A percentile compares a stretch with the other conserved stretches of the same genome.
These are phyloP conservation scores for Nevesoporus exiguus DNA, from an alignment of 768 basidiomycete species.

Conservation along the genomic window DNA sequence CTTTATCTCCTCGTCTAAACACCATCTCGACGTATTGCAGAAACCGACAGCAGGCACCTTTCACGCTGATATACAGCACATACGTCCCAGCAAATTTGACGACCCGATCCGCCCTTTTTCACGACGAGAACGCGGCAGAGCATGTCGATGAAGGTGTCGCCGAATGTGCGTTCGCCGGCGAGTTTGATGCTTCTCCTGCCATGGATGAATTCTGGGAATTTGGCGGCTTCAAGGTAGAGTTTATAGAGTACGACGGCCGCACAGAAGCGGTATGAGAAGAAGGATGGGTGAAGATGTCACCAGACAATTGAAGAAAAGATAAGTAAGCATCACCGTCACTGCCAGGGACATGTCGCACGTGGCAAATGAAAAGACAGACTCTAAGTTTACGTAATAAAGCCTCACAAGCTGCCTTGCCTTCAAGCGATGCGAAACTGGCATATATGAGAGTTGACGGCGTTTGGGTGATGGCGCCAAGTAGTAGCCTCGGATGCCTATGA, in stretches of 20 bases:
- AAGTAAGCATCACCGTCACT: too few relatives aligned
- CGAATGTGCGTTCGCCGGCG: conserved; percentile 75
- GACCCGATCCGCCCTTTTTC: conserved; percentile 84
- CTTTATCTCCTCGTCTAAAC: conserved; percentile 36
- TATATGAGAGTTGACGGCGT: too few relatives aligned
- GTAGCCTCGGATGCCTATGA: too few relatives aligned
- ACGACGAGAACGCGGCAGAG: conserved; percentile 58
- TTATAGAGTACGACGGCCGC: conserved; percentile 78
- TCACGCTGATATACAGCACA: conserved; percentile 68
- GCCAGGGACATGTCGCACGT: too few relatives aligned
- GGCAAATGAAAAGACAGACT: too few relatives aligned
- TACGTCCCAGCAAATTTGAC: conserved; percentile 84
- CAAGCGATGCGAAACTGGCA: too few relatives aligned
- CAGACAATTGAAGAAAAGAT: too few relatives aligned
- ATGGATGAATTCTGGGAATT: conserved; percentile 45
- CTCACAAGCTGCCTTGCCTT: too few relatives aligned
- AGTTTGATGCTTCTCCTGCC: conserved; percentile 52
- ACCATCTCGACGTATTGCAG: background rate
- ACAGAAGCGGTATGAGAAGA: too few relatives aligned
- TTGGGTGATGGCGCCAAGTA: too few relatives aligned
- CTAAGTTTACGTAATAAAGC: too few relatives aligned
- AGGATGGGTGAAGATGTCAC: too few relatives aligned
- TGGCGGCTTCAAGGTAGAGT: conserved; percentile 64
- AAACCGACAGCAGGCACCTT: conserved; percentile 46
- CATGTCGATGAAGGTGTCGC: conserved; percentile 57